Conservation (phyloP, 805 yeast species). For the Saccharomycopsis sp. region DNA sequence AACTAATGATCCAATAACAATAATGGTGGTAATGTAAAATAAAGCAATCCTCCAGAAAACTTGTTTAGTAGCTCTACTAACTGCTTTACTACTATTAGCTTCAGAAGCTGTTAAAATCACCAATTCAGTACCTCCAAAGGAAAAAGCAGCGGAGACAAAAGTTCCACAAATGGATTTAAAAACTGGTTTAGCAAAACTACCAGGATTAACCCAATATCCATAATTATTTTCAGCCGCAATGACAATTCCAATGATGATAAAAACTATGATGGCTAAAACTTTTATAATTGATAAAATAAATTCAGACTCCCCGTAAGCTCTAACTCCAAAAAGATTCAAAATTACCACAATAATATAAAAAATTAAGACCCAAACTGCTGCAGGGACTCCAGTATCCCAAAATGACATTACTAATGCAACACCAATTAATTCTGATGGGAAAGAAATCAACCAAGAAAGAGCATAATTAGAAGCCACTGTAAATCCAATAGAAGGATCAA, state of each 20-base stretch:
- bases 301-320: constrained; percentile 46
- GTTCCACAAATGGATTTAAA: constrained; percentile 45
- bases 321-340: constrained; percentile 45
- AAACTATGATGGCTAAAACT: constrained; percentile 39
- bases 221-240: constrained; percentile 37
- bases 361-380: constrained; percentile 55
- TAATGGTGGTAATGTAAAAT: constrained; percentile 54
- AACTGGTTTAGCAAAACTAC: constrained; percentile 31
- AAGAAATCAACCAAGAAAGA: constrained; percentile 43
- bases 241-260: constrained; percentile 43
- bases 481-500: constrained; percentile 47
- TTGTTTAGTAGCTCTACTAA: constrained; percentile 70
- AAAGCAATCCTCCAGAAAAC: constrained; percentile 73
- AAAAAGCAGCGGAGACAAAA: constrained; percentile 60
- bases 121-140: constrained; percentile 68
- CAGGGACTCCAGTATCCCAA: constrained; percentile 41
- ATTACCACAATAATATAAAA: constrained; percentile 38
- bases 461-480: constrained; percentile 44
- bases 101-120: constrained; percentile 73
- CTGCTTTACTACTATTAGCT: constrained; percentile 54
- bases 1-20: constrained; percentile 57
- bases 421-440: constrained; percentile 52
- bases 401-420: constrained; percentile 46
- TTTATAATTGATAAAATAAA: constrained; percentile 39
- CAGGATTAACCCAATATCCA: constrained; percentile 39